Conservation (phyloP, 805 yeast species). For the Saturnispora gosingensis region DNA sequence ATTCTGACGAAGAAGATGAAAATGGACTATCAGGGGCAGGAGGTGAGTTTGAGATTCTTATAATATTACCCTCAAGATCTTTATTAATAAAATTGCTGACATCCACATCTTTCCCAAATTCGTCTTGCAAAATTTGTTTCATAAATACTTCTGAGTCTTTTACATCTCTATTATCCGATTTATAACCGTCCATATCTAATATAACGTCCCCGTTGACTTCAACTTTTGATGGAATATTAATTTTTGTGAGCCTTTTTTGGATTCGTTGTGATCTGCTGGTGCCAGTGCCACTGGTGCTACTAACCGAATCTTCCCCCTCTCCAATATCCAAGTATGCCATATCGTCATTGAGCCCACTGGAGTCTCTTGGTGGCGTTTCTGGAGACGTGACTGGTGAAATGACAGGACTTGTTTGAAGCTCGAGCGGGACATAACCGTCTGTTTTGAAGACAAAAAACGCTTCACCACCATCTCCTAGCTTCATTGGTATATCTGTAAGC, state of each 20-base stretch:
- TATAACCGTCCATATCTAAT: conserved; percentile 93
- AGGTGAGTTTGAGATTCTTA: conserved; percentile 35
- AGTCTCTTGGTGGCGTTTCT: conserved; percentile 11
- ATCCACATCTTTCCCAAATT: conserved; percentile 49
- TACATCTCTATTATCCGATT: conserved; percentile 71
- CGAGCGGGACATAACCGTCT: conserved; percentile 59
- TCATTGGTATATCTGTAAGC: conserved; percentile 83
- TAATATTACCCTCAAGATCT: conserved; percentile 59
- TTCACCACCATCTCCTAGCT: conserved; percentile 94
- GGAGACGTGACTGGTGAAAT: conserved; percentile 53
- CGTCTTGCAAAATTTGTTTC: conserved; percentile 65
- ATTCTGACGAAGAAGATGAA: conserved; percentile 9
- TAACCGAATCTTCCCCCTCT: conserved; percentile 18
- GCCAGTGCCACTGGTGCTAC: neutral
- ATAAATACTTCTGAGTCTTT: conserved; percentile 70
- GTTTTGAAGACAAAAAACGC: conserved; percentile 96
- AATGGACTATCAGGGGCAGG: conserved; percentile 6
- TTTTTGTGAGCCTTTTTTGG: neutral
- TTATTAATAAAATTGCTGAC: conserved; percentile 37
- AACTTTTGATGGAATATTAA: conserved; percentile 66
- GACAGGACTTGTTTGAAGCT: conserved; percentile 81
- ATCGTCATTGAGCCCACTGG: conserved; percentile 28
- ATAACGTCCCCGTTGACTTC: conserved; percentile 86
- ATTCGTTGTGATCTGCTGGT: neutral
- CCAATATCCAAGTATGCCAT: conserved; percentile 45